These are phyloP conservation scores for Byssochlamys sp. DNA, from an alignment of 2,329 filamentous ascomycete genomes.

Conservation along the genomic window DNA sequence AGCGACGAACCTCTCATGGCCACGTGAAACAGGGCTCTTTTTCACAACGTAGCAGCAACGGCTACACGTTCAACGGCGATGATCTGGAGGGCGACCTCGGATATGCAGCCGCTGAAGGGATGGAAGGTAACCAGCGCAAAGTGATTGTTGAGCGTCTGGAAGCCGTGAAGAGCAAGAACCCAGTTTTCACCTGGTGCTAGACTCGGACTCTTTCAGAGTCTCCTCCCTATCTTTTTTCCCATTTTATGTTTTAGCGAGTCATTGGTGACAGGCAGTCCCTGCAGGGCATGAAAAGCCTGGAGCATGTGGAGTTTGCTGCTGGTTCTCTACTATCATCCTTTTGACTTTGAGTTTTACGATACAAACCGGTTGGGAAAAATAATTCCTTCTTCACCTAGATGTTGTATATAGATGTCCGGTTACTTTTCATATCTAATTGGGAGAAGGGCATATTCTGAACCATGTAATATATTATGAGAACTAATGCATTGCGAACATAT, in stretches of 20 bases:
- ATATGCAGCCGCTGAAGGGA: slow-evolving; percentile 84
- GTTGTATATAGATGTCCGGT: slow-evolving; percentile 28
- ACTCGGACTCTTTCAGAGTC: neutral
- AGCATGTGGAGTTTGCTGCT: slow-evolving; percentile 11
- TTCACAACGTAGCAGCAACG: slow-evolving; percentile 28
- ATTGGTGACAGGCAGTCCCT: slow-evolving; percentile 15
- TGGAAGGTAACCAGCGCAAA: slow-evolving; percentile 82
- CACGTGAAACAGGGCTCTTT: slow-evolving; percentile 29
- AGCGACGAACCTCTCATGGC: slow-evolving; percentile 4
- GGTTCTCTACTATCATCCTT: slow-evolving; percentile 6
- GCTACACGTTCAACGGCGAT: slow-evolving; percentile 53
- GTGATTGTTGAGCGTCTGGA: slow-evolving; percentile 95
- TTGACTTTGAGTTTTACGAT: neutral
- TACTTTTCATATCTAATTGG: neutral
- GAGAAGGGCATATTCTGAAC: neutral
- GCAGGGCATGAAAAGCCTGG: slow-evolving; percentile 10
- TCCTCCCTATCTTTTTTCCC: slow-evolving; percentile 2
- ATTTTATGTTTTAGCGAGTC: slow-evolving; percentile 17
- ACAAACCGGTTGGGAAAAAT: neutral
- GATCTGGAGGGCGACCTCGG: slow-evolving; percentile 86
- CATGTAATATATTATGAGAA: slow-evolving; percentile 2
- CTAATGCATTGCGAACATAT: neutral
- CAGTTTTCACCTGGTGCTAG: slow-evolving; percentile 95
- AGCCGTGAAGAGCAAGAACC: slow-evolving; percentile 88
- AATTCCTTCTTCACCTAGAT: neutral